phyloP scores from a whole-genome alignment of 139 green algal species.

The Coelastrella sp. region DNA sequence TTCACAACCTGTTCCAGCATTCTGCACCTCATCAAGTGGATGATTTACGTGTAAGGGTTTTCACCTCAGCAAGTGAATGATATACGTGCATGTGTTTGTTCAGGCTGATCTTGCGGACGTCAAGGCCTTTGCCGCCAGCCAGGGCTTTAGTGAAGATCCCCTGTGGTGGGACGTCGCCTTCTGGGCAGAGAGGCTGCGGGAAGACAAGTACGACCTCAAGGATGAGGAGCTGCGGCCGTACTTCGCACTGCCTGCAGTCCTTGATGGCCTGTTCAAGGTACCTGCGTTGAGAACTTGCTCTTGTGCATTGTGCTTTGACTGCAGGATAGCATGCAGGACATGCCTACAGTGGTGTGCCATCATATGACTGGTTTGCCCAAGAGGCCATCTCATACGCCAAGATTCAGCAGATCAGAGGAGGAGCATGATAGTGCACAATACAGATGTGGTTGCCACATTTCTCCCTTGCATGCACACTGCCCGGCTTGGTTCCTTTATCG shows the following conservation, averaged over 20 bases:
- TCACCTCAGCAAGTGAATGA: no score
- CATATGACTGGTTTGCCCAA: no score
- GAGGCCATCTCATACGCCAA: no score
- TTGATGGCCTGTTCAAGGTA: conserved; percentile 89
- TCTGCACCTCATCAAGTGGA: neutral
- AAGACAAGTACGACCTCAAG: conserved; percentile 86
- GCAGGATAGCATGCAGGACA: no score
- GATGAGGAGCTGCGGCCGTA: conserved; percentile 96
- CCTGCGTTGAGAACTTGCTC: neutral
- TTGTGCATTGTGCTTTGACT: no score
- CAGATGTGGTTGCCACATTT: no score
- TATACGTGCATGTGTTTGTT: neutral
- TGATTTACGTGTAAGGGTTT: no score
- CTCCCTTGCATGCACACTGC: no score
- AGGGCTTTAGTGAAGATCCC: conserved; percentile 68
- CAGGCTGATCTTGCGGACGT: conserved; percentile 86
- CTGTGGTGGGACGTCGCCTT: conserved; percentile 91
- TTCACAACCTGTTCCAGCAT: no score
- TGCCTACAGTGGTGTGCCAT: neutral
- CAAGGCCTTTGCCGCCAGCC: conserved; percentile 46
- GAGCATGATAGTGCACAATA: no score
- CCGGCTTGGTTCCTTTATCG: neutral
- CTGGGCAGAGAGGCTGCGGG: conserved; percentile 91
- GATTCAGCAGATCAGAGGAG: no score
- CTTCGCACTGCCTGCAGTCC: conserved; percentile 92